phyloP scores from a whole-genome alignment of 208 protist genomes.

The Angomonas deanei region DNA sequence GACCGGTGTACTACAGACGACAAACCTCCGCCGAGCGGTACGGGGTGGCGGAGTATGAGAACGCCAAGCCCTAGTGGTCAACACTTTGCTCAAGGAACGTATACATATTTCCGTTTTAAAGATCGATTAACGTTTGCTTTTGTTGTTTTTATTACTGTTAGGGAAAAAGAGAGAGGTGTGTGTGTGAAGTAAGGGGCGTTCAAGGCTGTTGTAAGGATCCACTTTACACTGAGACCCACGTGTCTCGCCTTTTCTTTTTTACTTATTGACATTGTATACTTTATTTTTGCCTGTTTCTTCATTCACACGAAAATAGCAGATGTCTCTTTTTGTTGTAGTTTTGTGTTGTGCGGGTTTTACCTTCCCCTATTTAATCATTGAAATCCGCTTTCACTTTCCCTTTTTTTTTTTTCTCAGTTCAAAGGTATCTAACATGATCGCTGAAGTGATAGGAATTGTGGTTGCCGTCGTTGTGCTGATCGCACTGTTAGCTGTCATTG shows the following conservation, averaged over 20 bases:
- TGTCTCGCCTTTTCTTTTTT: too few species aligned
- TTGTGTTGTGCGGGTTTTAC: too few species aligned
- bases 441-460: conserved; percentile 5
- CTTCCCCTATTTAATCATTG: too few species aligned
- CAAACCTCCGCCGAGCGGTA: neutral
- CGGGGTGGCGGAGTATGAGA: neutral
- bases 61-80: neutral
- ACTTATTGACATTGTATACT: too few species aligned
- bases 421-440: neutral
- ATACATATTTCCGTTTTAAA: neutral
- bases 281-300: neutral
- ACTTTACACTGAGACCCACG: too few species aligned
- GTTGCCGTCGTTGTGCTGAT: neutral
- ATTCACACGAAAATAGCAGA: too few species aligned
- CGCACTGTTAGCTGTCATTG: neutral
- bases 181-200: too few species aligned
- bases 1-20: neutral
- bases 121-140: neutral
- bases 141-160: too few species aligned
- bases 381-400: too few species aligned
- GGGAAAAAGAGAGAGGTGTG: too few species aligned
- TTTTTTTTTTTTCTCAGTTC: conserved; percentile 5
- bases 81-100: neutral
- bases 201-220: too few species aligned
- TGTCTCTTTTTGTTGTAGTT: too few species aligned